Percentiles rank a stretch among this genome's conserved stretches.
These are phyloP conservation scores for Stephania cephalantha DNA, from an alignment of 164 flowering plant species.

Conservation along the genomic window DNA sequence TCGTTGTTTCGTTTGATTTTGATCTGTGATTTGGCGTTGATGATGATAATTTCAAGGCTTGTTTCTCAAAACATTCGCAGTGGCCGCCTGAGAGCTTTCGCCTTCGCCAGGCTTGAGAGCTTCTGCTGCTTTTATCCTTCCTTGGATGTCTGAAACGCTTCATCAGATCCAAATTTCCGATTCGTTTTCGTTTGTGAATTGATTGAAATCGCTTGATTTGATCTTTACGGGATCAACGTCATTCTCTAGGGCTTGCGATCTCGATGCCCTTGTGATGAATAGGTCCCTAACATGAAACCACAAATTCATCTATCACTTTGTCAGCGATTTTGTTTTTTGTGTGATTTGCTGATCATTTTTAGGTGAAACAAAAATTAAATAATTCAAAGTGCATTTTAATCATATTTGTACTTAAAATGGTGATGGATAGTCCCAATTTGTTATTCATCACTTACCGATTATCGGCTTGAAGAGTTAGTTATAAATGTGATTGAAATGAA, in stretches of 20 bases:
- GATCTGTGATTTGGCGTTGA: conserved; percentile 14
- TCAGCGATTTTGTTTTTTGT: neutral
- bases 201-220: too few species aligned
- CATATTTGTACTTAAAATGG: too few species aligned
- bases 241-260: neutral
- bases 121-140: conserved; percentile 41
- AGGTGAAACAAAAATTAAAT: neutral
- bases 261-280: neutral
- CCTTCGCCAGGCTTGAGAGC: conserved; percentile 60
- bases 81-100: conserved; percentile 68
- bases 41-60: conserved; percentile 42
- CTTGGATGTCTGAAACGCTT: conserved; percentile 41
- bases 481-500: too few species aligned
- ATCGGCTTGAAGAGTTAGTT: too few species aligned
- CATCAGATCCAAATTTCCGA: too few species aligned
- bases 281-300: conserved; percentile 1
- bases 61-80: conserved; percentile 72
- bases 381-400: too few species aligned
- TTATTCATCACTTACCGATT: too few species aligned
- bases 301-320: conserved; percentile 5
- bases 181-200: too few species aligned
- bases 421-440: too few species aligned
- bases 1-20: too few species aligned
- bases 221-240: neutral
- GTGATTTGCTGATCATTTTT: conserved; percentile 6